phyloP scores from a whole-genome alignment of 768 basidiomycete genomes.

The Boletus sp. region DNA sequence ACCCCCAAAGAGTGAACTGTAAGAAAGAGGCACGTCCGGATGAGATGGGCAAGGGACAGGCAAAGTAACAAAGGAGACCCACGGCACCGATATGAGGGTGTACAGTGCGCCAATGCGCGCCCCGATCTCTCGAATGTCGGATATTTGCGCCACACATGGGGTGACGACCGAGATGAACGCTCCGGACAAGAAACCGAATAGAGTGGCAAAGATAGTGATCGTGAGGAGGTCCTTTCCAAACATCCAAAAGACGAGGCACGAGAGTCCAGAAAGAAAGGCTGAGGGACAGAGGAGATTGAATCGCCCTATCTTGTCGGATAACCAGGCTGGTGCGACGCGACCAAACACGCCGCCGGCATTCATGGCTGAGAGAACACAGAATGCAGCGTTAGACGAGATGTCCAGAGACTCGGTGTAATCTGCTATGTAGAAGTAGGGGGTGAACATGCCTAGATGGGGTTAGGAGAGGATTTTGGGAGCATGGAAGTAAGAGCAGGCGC shows the following conservation, averaged over 20 bases:
- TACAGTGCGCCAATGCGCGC: constrained; percentile 63
- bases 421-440: constrained; percentile 68
- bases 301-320: constrained; percentile 62
- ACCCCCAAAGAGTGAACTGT: constrained; percentile 59
- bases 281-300: constrained; percentile 66
- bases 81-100: constrained; percentile 66
- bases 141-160: constrained; percentile 66
- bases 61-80: constrained; percentile 34
- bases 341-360: constrained; percentile 67
- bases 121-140: constrained; percentile 55
- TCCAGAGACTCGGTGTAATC: constrained; percentile 47
- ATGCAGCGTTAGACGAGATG: constrained; percentile 39
- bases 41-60: not conserved
- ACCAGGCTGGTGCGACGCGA: constrained; percentile 57
- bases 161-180: constrained; percentile 66
- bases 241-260: constrained; percentile 57
- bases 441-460: constrained; percentile 54
- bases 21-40: not conserved
- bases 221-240: constrained; percentile 38
- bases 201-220: constrained; percentile 48
- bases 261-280: constrained; percentile 60
- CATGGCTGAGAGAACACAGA: constrained; percentile 61
- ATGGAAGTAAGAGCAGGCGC: constrained; percentile 18
- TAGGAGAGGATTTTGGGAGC: not conserved
- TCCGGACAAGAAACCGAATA: constrained; percentile 65